phyloP scores from a whole-genome alignment of 345 rosid species.

The Gossypium longicalyx region DNA sequence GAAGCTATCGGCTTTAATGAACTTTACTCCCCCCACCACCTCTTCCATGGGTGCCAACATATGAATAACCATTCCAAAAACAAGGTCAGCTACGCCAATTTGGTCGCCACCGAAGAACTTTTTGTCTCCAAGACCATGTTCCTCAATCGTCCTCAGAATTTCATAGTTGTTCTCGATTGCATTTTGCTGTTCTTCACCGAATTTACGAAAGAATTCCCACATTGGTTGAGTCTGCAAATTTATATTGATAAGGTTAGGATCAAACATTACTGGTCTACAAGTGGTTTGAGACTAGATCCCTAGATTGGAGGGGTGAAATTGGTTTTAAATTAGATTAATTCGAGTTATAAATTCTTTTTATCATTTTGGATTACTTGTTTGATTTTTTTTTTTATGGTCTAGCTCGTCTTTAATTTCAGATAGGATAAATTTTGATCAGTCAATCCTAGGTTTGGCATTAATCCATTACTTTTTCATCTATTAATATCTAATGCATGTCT shows the following conservation, averaged over 20 bases:
- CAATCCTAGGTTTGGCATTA: too few relatives aligned
- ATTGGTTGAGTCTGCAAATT: background rate
- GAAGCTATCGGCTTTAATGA: conserved; percentile 14
- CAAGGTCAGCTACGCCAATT: conserved; percentile 16
- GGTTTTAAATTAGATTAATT: too few relatives aligned
- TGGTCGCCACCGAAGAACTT: conserved; percentile 22
- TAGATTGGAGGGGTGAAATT: too few relatives aligned
- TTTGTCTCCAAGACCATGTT: conserved; percentile 16
- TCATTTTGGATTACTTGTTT: too few relatives aligned
- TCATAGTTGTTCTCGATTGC: background rate
- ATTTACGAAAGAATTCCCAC: background rate
- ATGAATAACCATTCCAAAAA: conserved; percentile 13
- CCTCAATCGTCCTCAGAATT: conserved; percentile 14
- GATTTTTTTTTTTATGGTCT: too few relatives aligned
- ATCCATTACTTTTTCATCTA: too few relatives aligned
- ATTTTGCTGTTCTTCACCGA: conserved; percentile 11
- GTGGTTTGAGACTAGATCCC: background rate
- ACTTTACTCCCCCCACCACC: background rate
- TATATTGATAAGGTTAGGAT: background rate
- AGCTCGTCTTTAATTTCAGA: too few relatives aligned
- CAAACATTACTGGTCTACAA: background rate
- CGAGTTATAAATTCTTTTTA: too few relatives aligned
- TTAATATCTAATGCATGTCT: too few relatives aligned
- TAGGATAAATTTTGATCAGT: too few relatives aligned
- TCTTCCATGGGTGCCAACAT: conserved; percentile 14